phyloP scores from a whole-genome alignment of 176 grass and related monocot genomes.

The Rhynchospora tenuis region DNA sequence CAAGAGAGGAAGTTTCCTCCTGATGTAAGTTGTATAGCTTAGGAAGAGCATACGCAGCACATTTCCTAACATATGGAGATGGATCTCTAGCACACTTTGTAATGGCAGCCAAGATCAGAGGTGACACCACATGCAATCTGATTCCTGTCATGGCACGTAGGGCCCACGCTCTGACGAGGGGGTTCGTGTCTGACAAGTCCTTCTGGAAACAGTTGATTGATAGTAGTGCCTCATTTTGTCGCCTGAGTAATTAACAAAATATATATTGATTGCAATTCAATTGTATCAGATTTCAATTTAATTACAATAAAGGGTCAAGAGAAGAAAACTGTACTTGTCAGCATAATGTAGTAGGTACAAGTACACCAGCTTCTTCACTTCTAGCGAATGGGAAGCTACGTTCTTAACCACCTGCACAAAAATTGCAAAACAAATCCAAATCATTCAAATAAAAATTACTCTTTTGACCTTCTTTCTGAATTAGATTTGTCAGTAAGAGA shows the following conservation, averaged over 20 bases:
- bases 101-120: conserved; percentile 62
- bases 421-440: not conserved
- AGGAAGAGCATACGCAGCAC: conserved; percentile 71
- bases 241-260: conserved; percentile 32
- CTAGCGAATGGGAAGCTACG: conserved; percentile 68
- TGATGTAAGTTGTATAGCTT: conserved; percentile 77
- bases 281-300: conserved; percentile 4
- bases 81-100: conserved; percentile 83
- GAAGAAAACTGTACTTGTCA: conserved; percentile 50
- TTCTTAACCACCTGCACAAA: conserved; percentile 80
- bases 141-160: conserved; percentile 92
- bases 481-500: not conserved
- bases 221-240: conserved; percentile 90
- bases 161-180: conserved; percentile 90
- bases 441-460: not conserved
- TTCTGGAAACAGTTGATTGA: conserved; percentile 98
- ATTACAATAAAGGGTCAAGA: not conserved
- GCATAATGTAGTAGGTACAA: conserved; percentile 96
- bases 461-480: not conserved
- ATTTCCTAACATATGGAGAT: conserved; percentile 85
- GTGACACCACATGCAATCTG: conserved; percentile 67
- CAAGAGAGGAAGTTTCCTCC: conserved; percentile 49
- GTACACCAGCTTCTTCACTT: conserved; percentile 98
- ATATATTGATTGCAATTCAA: not conserved
- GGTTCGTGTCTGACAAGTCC: conserved; percentile 86